Conservation (phyloP, 2,329 filamentous ascomycete species). For the Scedosporium apiospermum region DNA sequence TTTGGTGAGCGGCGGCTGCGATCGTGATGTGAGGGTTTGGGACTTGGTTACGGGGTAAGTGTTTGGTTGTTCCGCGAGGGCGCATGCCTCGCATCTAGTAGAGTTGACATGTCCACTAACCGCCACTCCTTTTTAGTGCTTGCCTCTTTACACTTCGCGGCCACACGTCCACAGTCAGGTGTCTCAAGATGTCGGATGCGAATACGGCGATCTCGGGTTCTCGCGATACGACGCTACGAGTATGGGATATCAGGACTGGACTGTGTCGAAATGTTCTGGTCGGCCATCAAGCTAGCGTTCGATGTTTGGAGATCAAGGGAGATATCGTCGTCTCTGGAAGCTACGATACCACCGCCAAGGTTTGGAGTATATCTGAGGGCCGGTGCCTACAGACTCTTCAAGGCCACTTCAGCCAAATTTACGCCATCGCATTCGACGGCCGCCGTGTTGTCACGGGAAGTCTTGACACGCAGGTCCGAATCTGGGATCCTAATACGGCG, state of each 20-base stretch:
- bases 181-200: conserved; percentile 92
- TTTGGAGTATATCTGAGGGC: conserved; percentile 97
- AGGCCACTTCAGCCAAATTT: conserved; percentile 97
- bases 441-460: conserved; percentile 89
- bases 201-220: conserved; percentile 95
- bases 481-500: conserved; percentile 90
- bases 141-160: conserved; percentile 79
- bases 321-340: conserved; percentile 97
- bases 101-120: conserved; percentile 16
- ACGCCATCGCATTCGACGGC: conserved; percentile 95
- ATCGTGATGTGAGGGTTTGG: conserved; percentile 95
- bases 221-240: conserved; percentile 82
- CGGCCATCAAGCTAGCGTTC: conserved; percentile 89
- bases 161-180: conserved; percentile 93
- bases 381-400: conserved; percentile 82
- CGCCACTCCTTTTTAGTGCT: conserved; percentile 18
- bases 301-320: conserved; percentile 90
- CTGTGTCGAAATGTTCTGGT: conserved; percentile 86
- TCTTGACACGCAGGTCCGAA: conserved; percentile 89
- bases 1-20: conserved; percentile 90
- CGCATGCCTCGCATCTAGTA: neutral
- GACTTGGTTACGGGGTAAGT: conserved; percentile 83
- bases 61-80: neutral
- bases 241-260: conserved; percentile 89
- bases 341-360: conserved; percentile 92